Conservation (phyloP, 2,329 filamentous ascomycete species). For the Colletotrichum sp. region DNA sequence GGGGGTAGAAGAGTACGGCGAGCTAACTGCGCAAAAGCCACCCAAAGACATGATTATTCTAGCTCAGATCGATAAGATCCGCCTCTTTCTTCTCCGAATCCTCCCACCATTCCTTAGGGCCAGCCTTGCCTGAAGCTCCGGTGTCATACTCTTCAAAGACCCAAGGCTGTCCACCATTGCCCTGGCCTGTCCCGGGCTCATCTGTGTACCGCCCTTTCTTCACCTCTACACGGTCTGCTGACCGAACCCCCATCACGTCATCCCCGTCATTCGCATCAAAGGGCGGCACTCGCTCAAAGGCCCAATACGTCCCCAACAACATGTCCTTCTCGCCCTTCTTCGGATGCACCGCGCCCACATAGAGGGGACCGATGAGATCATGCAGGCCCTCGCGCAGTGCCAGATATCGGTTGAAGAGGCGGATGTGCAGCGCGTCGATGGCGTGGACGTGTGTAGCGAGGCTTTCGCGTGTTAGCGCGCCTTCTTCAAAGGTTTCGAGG, state of each 20-base stretch:
- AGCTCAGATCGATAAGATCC: neutral
- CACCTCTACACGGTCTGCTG: neutral
- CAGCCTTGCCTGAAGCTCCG: neutral
- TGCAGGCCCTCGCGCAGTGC: neutral
- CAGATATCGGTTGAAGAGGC: neutral
- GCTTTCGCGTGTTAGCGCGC: neutral
- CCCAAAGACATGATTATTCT: neutral
- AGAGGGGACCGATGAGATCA: neutral
- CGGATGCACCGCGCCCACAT: neutral
- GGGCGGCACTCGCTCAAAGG: neutral
- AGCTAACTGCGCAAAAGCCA: too few relatives aligned
- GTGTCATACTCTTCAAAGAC: neutral
- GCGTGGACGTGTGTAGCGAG: neutral
- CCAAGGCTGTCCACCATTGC: neutral
- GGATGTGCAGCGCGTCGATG: neutral
- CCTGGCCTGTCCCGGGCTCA: rapidly evolving
- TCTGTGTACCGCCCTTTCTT: rapidly evolving
- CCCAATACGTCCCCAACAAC: neutral
- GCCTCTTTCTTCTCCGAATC: rapidly evolving
- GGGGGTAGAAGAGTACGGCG: neutral
- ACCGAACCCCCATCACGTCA: rapidly evolving
- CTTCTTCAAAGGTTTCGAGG: neutral
- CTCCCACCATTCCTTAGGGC: neutral
- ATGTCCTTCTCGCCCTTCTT: neutral
- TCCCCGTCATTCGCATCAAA: neutral